Base-by-base conservation (phyloP, 441 rosid species). In the Adansonia grandidieri region DNA sequence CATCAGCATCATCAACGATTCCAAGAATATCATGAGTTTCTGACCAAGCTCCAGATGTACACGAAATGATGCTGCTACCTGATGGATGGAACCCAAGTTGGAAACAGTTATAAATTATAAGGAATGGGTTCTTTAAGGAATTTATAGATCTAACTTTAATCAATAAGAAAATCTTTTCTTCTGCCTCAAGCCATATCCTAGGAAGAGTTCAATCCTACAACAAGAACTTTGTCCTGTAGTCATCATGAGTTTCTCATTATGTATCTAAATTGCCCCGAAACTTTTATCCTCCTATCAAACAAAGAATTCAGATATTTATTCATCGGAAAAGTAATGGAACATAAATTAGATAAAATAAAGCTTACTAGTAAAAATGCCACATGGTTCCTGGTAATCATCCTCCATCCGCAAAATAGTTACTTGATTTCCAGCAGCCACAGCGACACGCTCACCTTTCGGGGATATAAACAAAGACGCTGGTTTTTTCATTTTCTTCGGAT, bases 11-110 rank as follows among this genome's bases (percentile, higher is more conserved):
- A 84, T 93, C 94, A 80, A 81, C 79, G 65, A 94, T 84, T 86
- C 97, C 98, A 80, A 96, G 96, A 81, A 94, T 82, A 85, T 92
- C 91, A 79, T 91, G 96, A 77, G 86, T 79, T 85, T 90, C 99
- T 10, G 96, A 94, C 98, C 99, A 96, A 71, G 87, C 88, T 82
- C 98, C 98, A 81, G 81, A 86, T 69, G 84, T 84, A 86, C 88
- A 94, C 56, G 89, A 82, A 82, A 87, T 80, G 71, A 76, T 81
- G 76, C 84, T 78, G 76, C 84, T 72, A 78, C 91, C 99, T 96
- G 87, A 75, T 69, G 78, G 53, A 84, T 72, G 75, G 70, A 82
- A 82, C 77, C 85, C 22, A 85, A 78, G 64, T 83, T 68, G 79
- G 56, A 84, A 79, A 80, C 6, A 57, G 70, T 71, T 67, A 79